Conservation (phyloP, 495 filamentous ascomycete genomes). For the Cudoniella acicularis region DNA sequence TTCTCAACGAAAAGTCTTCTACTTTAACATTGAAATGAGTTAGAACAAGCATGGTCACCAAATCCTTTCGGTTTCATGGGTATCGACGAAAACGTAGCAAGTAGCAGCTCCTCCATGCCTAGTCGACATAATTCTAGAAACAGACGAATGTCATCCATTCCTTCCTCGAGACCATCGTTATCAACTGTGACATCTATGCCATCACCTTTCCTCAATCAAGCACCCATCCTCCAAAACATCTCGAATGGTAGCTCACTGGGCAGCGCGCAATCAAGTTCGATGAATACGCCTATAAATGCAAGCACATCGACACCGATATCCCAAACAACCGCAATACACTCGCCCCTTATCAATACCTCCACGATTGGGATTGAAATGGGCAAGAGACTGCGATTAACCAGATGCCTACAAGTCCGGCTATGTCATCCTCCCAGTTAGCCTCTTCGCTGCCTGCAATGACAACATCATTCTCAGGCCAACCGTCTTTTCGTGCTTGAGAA, state of each 20-base stretch:
- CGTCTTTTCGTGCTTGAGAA: slow-evolving; percentile 7
- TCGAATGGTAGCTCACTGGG: neutral
- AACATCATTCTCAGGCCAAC: neutral
- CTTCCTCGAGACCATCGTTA: neutral
- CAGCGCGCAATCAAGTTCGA: neutral
- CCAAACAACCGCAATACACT: neutral
- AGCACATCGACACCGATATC: neutral
- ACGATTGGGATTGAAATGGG: too few species aligned
- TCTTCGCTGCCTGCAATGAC: neutral
- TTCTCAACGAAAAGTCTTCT: neutral
- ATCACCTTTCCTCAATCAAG: neutral
- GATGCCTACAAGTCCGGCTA: too few species aligned
- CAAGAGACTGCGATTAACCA: too few species aligned
- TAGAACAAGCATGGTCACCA: neutral
- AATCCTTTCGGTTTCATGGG: neutral
- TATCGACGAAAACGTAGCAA: neutral
- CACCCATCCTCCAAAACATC: neutral
- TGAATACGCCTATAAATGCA: neutral
- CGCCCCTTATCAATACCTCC: too few species aligned
- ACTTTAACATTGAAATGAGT: neutral
- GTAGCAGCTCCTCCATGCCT: neutral
- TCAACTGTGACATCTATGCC: neutral
- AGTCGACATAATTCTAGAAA: neutral
- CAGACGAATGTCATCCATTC: neutral
- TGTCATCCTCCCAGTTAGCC: neutral